Evolutionary conservation across 768 basidiomycete genomes (phyloP), one percentile per base, ranked within the genome.

Genomic region (Lentinus brumalis): DNA sequence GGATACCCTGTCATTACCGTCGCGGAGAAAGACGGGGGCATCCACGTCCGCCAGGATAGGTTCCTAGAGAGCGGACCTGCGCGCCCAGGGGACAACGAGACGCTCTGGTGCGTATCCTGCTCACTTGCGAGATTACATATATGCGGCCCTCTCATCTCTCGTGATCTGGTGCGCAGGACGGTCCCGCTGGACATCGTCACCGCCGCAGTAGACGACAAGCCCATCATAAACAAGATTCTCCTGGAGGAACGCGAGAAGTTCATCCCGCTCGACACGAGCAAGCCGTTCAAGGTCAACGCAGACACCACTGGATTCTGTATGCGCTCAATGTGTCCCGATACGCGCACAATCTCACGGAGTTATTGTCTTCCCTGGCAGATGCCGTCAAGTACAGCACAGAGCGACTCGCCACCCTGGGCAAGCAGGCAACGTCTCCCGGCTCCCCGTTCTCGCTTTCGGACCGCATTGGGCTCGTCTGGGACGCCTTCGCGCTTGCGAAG

Each of bases 1-100:
- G 97, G 97, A 15, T 98, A 89, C 79, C 97, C 97, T 1, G 87
- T 98, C 29, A 73, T 98, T 57, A 90, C 86, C 38, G 92, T 98
- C 50, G 88, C 85, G 1, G 95, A 98, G 75, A 83, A 79, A 11
- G 73, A 78, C 0, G 83, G 81, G 44, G 88, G 88, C 10, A 86
- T 99, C 67, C 81, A 79, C 59, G 81, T 98, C 56, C 85, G 87
- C 38, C 97, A 98, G 75, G 92, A 97, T 71, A 83, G 97, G 18
- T 98, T 97, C 83, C 78, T 98, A 50, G 89, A 92, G 70, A 91
- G 88, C 0, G 96, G 94, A 0, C 83, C 82, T 62, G 86, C 86
- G 11, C 85, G 87, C 67, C 83, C 85, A 10, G 85, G 92, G 70
- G 92, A 97, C 61, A 94, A 97, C 67, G 79, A 93, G 72, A 96